Evolutionary conservation across 805 yeast genomes (phyloP), one percentile per base, ranked within the genome.

Genomic region (Kuraishia molischiana): DNA sequence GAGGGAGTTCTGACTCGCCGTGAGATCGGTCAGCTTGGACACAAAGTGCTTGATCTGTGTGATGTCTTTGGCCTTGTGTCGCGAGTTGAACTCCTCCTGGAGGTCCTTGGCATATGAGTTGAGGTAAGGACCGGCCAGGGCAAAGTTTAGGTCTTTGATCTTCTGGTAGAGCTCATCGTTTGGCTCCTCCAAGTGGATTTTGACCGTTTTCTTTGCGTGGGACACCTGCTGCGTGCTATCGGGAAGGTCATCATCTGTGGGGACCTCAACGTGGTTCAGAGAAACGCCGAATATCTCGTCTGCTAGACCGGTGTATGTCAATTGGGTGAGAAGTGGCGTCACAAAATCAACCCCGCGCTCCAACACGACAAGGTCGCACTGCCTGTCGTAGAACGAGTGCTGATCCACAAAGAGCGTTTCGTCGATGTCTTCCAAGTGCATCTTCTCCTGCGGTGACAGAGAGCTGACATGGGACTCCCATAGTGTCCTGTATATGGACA

Each of bases 291-390:
- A 67, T 10, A 76, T 53, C 47, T 89, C 96, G 53, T 84, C 89
- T 17, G 87, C 62, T 13, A 92, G 62, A 0, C 97, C 98, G 14
- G 73, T 65, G 53, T 89, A 90, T 2, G 86, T 83, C 47, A 89
- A 59, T 49, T 89, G 97, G 19, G 78, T 74, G 38, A 86, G 59
- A 9, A 85, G 49, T 1, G 86, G 79, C 1, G 95, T 75, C 4
- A 83, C 55, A 32, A 74, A 68, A 58, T 90, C 98, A 21, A 79
- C 54, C 38, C 79, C 74, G 35, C 98, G 64, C 51, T 90, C 97
- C 17, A 90, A 51, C 1, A 89, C 79, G 4, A 90, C 66, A 21
- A 89, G 58, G 50, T 90, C 94, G 37, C 77, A 70, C 41, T 78
- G 79, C 34, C 55, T 51, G 41, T 47, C 40, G 58, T 56, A 51